phyloP scores from a whole-genome alignment of 2,329 filamentous ascomycete species.

The Colletotrichum chrysophilum region DNA sequence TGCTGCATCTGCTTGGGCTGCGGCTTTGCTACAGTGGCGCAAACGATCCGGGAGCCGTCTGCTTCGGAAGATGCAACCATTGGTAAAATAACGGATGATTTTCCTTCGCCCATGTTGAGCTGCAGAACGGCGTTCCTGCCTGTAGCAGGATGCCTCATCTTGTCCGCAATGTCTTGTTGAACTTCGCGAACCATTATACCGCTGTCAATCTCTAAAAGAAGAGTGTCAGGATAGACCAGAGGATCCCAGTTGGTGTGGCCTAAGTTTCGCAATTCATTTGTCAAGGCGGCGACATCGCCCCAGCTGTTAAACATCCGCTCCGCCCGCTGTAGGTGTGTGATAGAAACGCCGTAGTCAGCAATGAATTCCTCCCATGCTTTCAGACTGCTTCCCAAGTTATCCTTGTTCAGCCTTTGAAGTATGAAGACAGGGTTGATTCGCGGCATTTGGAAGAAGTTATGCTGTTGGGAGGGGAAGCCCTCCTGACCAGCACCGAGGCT shows the following conservation, averaged over 20 bases:
- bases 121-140: constrained; percentile 62
- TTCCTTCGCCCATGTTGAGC: constrained; percentile 76
- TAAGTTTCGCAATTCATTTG: constrained; percentile 47
- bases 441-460: background rate
- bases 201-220: constrained; percentile 70
- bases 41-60: constrained; percentile 53
- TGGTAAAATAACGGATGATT: constrained; percentile 72
- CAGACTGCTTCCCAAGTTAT: constrained; percentile 31
- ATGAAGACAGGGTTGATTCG: background rate
- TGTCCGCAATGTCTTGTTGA: constrained; percentile 60
- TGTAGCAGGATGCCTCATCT: constrained; percentile 54
- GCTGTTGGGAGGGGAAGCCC: no score
- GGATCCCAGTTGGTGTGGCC: constrained; percentile 65
- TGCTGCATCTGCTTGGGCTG: constrained; percentile 66
- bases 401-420: background rate
- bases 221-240: constrained; percentile 57
- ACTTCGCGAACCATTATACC: constrained; percentile 64
- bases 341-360: constrained; percentile 41
- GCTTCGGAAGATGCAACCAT: constrained; percentile 62
- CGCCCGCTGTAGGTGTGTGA: constrained; percentile 47
- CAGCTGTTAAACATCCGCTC: constrained; percentile 35
- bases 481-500: no score
- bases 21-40: constrained; percentile 66
- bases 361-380: constrained; percentile 39
- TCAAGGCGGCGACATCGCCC: no score